phyloP scores from a whole-genome alignment of 1,139 yeast genomes.

The Candida glucosophila region DNA sequence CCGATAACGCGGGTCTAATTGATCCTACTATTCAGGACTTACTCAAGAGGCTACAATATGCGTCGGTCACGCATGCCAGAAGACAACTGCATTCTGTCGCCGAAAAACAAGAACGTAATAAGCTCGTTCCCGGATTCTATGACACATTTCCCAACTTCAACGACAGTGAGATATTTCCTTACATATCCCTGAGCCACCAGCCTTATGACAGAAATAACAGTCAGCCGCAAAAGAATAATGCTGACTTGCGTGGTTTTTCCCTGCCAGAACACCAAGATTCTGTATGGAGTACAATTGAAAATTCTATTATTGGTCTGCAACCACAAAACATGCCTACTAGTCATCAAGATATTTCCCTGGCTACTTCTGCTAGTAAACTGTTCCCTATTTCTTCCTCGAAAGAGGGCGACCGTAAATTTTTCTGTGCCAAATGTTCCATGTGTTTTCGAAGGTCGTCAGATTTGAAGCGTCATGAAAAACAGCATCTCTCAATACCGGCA shows the following conservation, averaged over 20 bases:
- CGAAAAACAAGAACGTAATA: slow-evolving; percentile 34
- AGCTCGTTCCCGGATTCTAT: slow-evolving; percentile 37
- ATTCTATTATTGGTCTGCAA: too few species aligned
- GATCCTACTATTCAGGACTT: slow-evolving; percentile 52
- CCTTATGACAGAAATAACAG: neutral
- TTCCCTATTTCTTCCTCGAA: neutral
- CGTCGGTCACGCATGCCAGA: slow-evolving; percentile 46
- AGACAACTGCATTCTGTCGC: slow-evolving; percentile 24
- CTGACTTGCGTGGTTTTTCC: neutral
- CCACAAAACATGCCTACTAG: too few species aligned
- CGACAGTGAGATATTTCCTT: slow-evolving; percentile 30
- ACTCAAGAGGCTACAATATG: slow-evolving; percentile 42
- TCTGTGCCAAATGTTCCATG: slow-evolving; percentile 43
- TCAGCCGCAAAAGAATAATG: neutral
- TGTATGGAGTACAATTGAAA: neutral
- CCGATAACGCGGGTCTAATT: slow-evolving; percentile 16
- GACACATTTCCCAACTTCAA: slow-evolving; percentile 36
- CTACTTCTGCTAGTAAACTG: neutral
- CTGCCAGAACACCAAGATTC: neutral
- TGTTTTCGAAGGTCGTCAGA: slow-evolving; percentile 57
- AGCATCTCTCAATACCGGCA: slow-evolving; percentile 50
- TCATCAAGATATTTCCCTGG: neutral
- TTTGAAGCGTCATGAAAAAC: slow-evolving; percentile 57
- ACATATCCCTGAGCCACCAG: slow-evolving; percentile 1
- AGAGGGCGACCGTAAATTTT: slow-evolving; percentile 21